A percentile compares a stretch with the other conserved stretches of the same genome.
Conservation (phyloP, 257 asterid species). For the Rauvolfia tetraphylla region DNA sequence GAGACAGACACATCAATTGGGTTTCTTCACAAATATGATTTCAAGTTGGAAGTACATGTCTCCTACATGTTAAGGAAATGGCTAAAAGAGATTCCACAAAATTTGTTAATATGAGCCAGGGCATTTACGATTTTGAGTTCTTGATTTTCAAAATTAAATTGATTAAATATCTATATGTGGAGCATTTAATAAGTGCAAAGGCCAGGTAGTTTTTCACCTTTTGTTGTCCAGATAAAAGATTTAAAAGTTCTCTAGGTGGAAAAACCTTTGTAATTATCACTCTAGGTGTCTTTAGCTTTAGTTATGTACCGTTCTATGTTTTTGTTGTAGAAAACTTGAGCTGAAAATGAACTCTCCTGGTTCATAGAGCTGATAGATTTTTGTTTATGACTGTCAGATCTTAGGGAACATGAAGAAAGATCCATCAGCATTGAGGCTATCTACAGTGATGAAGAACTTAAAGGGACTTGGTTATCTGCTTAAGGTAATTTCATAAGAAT, state of each 20-base stretch:
- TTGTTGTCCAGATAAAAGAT: not conserved
- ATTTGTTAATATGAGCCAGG: not conserved
- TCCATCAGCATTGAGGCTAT: conserved; percentile 71
- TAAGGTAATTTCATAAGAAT: conserved; percentile 48
- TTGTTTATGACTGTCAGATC: conserved; percentile 52
- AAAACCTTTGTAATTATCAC: not conserved
- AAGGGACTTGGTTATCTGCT: conserved; percentile 68
- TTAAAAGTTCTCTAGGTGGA: not conserved
- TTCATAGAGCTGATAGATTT: conserved; percentile 21
- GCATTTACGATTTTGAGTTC: not conserved
- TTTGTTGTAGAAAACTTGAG: not conserved
- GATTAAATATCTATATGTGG: not conserved
- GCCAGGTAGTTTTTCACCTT: not conserved
- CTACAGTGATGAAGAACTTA: conserved; percentile 72
- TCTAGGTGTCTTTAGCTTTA: not conserved
- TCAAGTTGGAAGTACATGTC: not conserved
- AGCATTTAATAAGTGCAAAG: not conserved
- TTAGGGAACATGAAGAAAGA: conserved; percentile 84
- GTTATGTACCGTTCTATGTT: not conserved
- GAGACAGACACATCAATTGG: not conserved
- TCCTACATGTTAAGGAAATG: not conserved
- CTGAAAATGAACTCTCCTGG: not conserved
- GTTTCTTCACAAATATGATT: not conserved
- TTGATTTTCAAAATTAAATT: not conserved
- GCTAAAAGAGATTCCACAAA: not conserved